Evolutionary conservation across 768 basidiomycete genomes (phyloP), one percentile per base, ranked within the genome.

Genomic region (Phylloporus sp.): DNA sequence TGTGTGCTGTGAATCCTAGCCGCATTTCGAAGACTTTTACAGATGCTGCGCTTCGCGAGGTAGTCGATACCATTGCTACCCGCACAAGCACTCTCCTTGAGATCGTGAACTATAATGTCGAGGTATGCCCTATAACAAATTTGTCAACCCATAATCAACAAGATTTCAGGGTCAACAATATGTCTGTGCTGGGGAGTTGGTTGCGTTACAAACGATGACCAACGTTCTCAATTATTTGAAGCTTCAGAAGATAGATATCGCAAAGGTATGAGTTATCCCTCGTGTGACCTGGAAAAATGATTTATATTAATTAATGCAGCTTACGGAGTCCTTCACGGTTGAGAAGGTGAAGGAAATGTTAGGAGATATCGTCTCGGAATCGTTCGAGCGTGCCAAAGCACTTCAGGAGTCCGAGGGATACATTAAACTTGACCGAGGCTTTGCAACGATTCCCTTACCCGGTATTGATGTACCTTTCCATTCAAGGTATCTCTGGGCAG

Each of bases 391-490:
- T 49, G 89, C 93, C 4, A 73, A 83, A 46, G 87, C 87, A 50
- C 84, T 88, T 62, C 86, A 95, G 67, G 79, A 82, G 62, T 75
- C 79, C 20, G 88, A 93, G 53, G 95, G 95, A 8, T 83, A 89
- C 59, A 91, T 99, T 73, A 88, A 87, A 61, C 84, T 99, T 46
- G 95, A 99, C 61, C 90, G 97, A 61, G 97, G 97, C 8, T 97
- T 94, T 60, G 95, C 95, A 1, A 94, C 93, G 18, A 95, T 95
- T 52, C 93, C 92, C 36, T 79, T 95, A 34, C 91, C 95, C 34
- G 95, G 95, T 55, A 97, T 99, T 61, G 97, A 98, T 62, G 97
- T 99, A 2, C 97, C 97, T 5, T 99, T 99, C 90, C 97, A 99
- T 70, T 98, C 97, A 4, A 88, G 95, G 53, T 99, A 98, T 72